These are phyloP conservation scores for Penicillium lividum DNA, from an alignment of 495 filamentous ascomycete genomes.

Conservation along the genomic window DNA sequence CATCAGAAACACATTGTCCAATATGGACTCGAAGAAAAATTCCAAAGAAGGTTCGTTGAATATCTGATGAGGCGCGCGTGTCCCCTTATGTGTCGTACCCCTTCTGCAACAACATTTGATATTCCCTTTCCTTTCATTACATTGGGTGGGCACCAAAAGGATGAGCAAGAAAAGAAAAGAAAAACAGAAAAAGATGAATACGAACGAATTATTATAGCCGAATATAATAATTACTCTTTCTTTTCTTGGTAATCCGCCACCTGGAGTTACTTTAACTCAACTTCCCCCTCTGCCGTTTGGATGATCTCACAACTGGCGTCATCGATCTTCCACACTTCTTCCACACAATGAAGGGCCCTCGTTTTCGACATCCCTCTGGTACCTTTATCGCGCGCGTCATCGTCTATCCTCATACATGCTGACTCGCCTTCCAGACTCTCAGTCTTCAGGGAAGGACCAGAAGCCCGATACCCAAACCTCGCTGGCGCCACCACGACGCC, in stretches of 20 bases:
- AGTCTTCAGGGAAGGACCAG: conserved; percentile 45
- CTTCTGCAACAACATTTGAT: background rate
- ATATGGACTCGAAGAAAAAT: conserved; percentile 56
- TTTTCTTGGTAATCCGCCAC: conserved; percentile 43
- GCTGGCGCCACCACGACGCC: conserved; percentile 80
- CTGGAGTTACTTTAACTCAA: conserved; percentile 30
- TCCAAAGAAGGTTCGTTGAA: conserved; percentile 37
- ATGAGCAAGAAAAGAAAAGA: background rate
- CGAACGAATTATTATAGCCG: conserved; percentile 7
- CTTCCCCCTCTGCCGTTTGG: conserved; percentile 34
- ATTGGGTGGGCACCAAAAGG: background rate
- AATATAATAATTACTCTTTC: conserved; percentile 22
- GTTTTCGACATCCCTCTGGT: conserved; percentile 26
- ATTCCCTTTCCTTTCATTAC: background rate
- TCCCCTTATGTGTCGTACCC: conserved; percentile 15
- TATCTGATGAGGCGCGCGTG: background rate
- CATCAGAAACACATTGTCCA: conserved; percentile 37
- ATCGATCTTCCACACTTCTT: conserved; percentile 35
- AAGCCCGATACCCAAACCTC: conserved; percentile 47
- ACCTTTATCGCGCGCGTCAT: conserved; percentile 27
- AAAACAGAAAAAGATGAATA: conserved; percentile 9
- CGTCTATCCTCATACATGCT: conserved; percentile 22
- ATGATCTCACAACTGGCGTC: conserved; percentile 52
- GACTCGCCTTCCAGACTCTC: conserved; percentile 39
- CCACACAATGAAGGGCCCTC: conserved; percentile 25